These are phyloP conservation scores for Oenanthe sinensis DNA, from an alignment of 129 eudicot species.

Conservation along the genomic window DNA sequence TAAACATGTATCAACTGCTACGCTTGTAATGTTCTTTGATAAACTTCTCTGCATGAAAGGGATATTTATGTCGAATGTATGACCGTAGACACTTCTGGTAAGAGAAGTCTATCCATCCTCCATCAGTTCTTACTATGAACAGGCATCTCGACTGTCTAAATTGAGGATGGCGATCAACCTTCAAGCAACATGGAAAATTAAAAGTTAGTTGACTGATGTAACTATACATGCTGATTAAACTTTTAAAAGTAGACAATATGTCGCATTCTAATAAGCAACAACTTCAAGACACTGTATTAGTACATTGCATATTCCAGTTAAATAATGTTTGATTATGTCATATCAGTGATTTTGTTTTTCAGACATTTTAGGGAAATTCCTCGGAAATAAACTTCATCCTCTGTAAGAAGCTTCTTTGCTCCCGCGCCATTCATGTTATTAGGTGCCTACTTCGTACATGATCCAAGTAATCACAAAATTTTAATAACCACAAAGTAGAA, in stretches of 20 bases:
- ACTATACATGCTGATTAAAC: background rate
- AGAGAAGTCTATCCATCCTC: conserved; percentile 94
- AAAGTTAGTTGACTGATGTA: background rate
- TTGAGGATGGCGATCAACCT: conserved; percentile 95
- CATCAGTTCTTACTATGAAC: conserved; percentile 81
- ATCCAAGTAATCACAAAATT: background rate
- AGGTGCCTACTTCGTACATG: background rate
- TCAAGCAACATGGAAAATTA: conserved; percentile 9
- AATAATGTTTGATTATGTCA: no score
- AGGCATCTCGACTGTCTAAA: conserved; percentile 69
- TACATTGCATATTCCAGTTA: no score
- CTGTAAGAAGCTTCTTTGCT: no score
- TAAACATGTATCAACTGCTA: conserved; percentile 33
- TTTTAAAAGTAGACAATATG: background rate
- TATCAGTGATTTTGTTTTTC: no score
- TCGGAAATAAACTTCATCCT: no score
- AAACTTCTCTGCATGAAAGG: conserved; percentile 65
- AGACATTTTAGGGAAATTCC: no score
- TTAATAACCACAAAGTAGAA: background rate
- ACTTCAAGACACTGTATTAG: no score
- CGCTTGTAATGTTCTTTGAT: conserved; percentile 71
- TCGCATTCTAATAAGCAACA: background rate
- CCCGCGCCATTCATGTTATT: no score
- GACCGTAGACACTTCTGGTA: conserved; percentile 84
- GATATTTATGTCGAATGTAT: conserved; percentile 67